Percentiles rank a stretch among this genome's conserved stretches.
Conservation (phyloP, 768 basidiomycete genomes). For the Tricholoma matsutake region DNA sequence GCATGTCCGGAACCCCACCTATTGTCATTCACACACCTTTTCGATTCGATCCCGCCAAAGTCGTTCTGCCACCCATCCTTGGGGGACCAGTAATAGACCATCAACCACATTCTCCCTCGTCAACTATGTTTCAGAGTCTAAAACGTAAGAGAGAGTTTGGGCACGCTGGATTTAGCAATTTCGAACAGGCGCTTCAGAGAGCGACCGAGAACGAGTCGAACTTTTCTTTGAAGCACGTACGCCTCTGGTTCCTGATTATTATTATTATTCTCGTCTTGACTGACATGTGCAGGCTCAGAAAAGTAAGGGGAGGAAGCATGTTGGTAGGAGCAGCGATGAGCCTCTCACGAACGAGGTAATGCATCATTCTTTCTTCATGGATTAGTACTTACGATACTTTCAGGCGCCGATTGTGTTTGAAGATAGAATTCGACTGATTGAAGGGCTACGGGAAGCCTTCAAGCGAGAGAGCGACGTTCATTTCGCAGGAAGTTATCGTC, state of each 20-base stretch:
- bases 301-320: neutral
- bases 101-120: conserved; percentile 2
- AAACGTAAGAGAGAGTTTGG: conserved; percentile 11
- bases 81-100: conserved; percentile 14
- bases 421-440: conserved; percentile 30
- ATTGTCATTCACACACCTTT: conserved; percentile 10
- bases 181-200: conserved; percentile 19
- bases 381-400: conserved; percentile 3
- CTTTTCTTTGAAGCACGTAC: conserved; percentile 1
- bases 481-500: conserved; percentile 40
- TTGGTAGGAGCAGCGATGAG: neutral
- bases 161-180: conserved; percentile 14
- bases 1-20: neutral
- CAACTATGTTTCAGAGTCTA: neutral
- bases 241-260: neutral
- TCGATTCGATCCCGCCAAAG: conserved; percentile 17
- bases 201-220: conserved; percentile 7
- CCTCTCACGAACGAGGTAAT: conserved; percentile 14
- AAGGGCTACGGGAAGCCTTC: conserved; percentile 32
- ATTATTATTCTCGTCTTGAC: neutral
- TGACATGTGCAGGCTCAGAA: neutral
- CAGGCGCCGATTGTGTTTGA: conserved; percentile 28
- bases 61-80: conserved; percentile 15
- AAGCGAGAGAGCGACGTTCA: conserved; percentile 33
- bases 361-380: conserved; percentile 1